Base-by-base conservation (phyloP, 495 filamentous ascomycete genomes). In the Baudoinia panamericana region DNA sequence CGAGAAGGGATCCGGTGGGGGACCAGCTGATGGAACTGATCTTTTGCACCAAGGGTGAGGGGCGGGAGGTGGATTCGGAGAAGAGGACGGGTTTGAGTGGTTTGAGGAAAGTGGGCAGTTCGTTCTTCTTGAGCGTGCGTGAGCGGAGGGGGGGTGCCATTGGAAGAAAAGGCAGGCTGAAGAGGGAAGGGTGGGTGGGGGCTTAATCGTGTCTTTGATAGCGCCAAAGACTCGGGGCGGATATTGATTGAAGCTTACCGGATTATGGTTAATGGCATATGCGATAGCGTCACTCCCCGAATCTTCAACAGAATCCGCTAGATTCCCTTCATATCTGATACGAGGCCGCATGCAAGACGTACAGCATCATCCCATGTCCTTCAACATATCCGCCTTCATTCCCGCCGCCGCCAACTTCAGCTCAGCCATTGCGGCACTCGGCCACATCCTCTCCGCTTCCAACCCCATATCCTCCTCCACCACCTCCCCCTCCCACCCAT, bases 21-120 rank as follows among this genome's bases (percentile, higher is more conserved):
- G 86, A 93, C 90, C 90, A 97, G 45, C 80, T 78, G 50, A 97
- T 71, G 12, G 82, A 78, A 24, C 82, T 76, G 37, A 78, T 70
- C 26, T 67, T 71, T 2, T 30, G 48, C 8, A 48, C 54, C 43
- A 25, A 31, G 24, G 12, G 35, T 40, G 35, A 36, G 39, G 27
- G 41, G 19, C 17, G 43, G 16, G 21, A 11, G 17, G 47, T 43
- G 30, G 44, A 48, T 38, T 62, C 58, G 27, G 29, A 41, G 49
- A 58, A 57, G 30, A 45, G 46, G 6, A 46, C 37, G 4, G 55
- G 57, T 30, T 56, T 53, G 21, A 55, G 46, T 19, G 52, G 50
- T 9, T 45, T 36, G 43, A 58, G 50, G 18, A 25, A 28, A 11
- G 35, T 17, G 0, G 53, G 22, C 43, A 62, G 51, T 18, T 33